Conservation (phyloP, 1,284 basidiomycete species). For the Irpex sp. region DNA sequence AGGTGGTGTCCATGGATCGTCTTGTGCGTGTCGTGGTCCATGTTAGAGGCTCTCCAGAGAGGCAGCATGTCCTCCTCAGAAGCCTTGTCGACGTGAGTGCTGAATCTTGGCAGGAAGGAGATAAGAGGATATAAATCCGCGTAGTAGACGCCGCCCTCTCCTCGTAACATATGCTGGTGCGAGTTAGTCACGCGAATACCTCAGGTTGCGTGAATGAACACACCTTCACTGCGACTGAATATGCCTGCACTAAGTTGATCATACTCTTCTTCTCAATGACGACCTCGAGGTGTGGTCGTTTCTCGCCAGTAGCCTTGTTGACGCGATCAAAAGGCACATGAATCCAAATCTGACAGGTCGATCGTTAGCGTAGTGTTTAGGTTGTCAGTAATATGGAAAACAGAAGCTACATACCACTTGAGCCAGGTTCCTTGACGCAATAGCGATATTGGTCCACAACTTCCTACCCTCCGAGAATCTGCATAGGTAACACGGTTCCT, state of each 20-base stretch:
- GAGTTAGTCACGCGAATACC: not conserved
- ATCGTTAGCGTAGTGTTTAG: not conserved
- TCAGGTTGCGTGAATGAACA: not conserved
- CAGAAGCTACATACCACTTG: constrained; percentile 38
- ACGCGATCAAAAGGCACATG: constrained; percentile 49
- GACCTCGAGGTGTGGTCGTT: constrained; percentile 41
- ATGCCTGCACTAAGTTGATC: constrained; percentile 68
- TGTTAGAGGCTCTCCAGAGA: constrained; percentile 49
- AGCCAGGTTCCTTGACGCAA: constrained; percentile 50
- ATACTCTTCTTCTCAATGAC: constrained; percentile 73
- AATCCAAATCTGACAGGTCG: constrained; percentile 50
- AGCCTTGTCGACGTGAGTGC: constrained; percentile 30
- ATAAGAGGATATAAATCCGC: constrained; percentile 35
- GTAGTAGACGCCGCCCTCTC: constrained; percentile 45
- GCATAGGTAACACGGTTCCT: not conserved
- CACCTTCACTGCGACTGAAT: constrained; percentile 59
- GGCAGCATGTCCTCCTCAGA: constrained; percentile 48
- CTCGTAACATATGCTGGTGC: constrained; percentile 34
- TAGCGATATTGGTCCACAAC: constrained; percentile 58
- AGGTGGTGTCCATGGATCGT: constrained; percentile 18
- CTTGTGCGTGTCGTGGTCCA: constrained; percentile 26
- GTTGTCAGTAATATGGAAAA: not conserved
- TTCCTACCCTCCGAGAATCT: constrained; percentile 62
- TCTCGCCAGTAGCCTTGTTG: constrained; percentile 30
- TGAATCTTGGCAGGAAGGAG: constrained; percentile 58